These are phyloP conservation scores for Lichtheimia ornata DNA, from an alignment of 371 early-diverging fungal species.

Conservation along the genomic window DNA sequence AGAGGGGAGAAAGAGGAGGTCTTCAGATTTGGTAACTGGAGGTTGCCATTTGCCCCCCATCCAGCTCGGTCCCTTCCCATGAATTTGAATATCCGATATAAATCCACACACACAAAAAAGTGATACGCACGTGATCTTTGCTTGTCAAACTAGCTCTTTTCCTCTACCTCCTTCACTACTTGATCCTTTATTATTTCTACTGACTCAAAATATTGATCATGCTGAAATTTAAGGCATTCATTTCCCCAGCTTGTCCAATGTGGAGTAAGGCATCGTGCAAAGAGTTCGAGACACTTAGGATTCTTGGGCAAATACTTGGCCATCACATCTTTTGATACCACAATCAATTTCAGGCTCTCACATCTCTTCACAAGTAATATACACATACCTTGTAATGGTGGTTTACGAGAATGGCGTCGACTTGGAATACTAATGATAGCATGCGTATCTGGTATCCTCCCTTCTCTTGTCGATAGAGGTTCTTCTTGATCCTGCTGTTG, in stretches of 20 bases:
- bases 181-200: neutral
- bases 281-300: conserved; percentile 64
- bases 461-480: neutral
- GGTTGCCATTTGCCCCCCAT: neutral
- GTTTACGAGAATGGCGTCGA: conserved; percentile 69
- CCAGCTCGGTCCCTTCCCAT: neutral
- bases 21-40: neutral
- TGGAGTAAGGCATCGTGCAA: conserved; percentile 67
- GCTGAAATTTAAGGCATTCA: conserved; percentile 69
- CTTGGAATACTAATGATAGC: conserved; percentile 61
- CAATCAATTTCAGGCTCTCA: neutral
- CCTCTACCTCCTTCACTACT: neutral
- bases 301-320: conserved; percentile 20
- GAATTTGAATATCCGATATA: neutral
- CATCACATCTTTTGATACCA: conserved; percentile 22
- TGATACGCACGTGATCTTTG: neutral
- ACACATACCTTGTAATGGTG: conserved; percentile 52
- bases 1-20: conserved; percentile 4
- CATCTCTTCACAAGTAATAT: neutral
- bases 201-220: conserved; percentile 28
- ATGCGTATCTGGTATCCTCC: conserved; percentile 5
- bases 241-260: conserved; percentile 81
- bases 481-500: neutral
- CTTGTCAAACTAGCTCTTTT: neutral
- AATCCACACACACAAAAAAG: neutral